These are phyloP conservation scores for Handroanthus guayacan DNA, from an alignment of 257 asterid genomes.

Conservation along the genomic window DNA sequence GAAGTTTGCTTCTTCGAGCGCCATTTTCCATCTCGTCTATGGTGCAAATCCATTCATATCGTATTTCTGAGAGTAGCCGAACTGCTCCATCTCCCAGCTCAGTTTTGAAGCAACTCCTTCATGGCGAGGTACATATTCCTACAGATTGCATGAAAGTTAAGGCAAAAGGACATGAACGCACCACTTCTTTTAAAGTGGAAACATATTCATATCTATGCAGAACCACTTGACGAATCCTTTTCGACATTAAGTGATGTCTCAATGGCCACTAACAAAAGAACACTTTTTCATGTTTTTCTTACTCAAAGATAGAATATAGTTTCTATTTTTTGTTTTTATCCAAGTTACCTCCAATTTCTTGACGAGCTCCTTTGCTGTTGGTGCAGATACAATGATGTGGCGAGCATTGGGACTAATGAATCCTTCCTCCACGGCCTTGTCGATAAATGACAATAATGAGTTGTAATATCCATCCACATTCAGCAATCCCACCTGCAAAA, in stretches of 20 bases:
- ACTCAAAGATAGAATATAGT: neutral
- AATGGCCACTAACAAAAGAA: conserved; percentile 30
- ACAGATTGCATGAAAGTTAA: neutral
- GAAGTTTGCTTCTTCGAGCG: conserved; percentile 51
- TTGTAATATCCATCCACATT: conserved; percentile 63
- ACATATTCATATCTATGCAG: neutral
- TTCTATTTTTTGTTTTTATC: too few relatives aligned
- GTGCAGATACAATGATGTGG: conserved; percentile 63
- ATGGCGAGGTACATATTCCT: conserved; percentile 61
- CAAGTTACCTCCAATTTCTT: conserved; percentile 56
- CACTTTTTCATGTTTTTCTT: neutral
- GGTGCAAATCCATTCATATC: conserved; percentile 37
- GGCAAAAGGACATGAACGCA: neutral
- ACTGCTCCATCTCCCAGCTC: conserved; percentile 61
- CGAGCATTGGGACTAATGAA: conserved; percentile 61
- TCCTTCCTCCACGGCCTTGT: conserved; percentile 69
- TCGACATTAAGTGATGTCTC: conserved; percentile 33
- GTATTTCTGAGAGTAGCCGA: conserved; percentile 43
- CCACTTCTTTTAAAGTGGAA: conserved; percentile 4
- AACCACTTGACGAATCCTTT: neutral
- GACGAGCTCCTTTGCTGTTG: conserved; percentile 55
- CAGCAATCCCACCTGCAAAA: conserved; percentile 61
- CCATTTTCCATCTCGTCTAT: conserved; percentile 36
- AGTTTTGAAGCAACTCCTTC: conserved; percentile 62
- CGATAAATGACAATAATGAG: conserved; percentile 53